phyloP scores from a whole-genome alignment of 75 land plant species.

The Sequoiadendron giganteum region DNA sequence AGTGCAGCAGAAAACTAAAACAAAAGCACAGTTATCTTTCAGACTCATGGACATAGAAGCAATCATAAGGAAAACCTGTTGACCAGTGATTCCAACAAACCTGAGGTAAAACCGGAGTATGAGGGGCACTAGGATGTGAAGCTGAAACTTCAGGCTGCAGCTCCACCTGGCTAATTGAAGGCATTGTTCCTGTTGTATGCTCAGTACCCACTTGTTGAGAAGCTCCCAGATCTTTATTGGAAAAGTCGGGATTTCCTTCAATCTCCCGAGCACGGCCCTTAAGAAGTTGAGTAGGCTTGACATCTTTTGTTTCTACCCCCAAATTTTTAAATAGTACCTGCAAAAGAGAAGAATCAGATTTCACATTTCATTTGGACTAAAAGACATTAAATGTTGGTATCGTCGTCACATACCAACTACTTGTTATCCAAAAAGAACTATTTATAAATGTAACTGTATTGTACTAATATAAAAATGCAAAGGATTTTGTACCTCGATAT shows the following conservation, averaged over 20 bases:
- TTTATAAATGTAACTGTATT: not conserved
- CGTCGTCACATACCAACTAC: not conserved
- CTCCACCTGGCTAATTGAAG: conserved; percentile 52
- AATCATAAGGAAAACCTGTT: not conserved
- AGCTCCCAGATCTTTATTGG: conserved; percentile 71
- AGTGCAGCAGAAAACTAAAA: conserved; percentile 42
- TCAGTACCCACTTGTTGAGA: conserved; percentile 49
- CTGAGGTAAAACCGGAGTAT: conserved; percentile 50
- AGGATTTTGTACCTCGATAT: conserved; percentile 74
- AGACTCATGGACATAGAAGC: not conserved
- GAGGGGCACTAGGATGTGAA: conserved; percentile 32
- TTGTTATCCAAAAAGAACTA: not conserved
- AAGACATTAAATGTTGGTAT: not conserved
- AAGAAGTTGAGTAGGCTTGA: conserved; percentile 79
- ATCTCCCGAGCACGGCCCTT: conserved; percentile 69
- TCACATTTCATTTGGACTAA: not conserved
- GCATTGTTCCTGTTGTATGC: conserved; percentile 32
- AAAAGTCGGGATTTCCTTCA: conserved; percentile 98
- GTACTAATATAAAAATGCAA: not conserved
- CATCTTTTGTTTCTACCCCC: conserved; percentile 90
- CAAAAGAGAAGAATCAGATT: conserved; percentile 6
- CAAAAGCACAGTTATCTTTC: conserved; percentile 5
- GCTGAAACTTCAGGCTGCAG: conserved; percentile 38
- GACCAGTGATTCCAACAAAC: conserved; percentile 24
- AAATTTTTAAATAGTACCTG: conserved; percentile 95